Evolutionary conservation across 805 yeast species (phyloP).

Genomic region (Wickerhamiella sorbophila): DNA sequence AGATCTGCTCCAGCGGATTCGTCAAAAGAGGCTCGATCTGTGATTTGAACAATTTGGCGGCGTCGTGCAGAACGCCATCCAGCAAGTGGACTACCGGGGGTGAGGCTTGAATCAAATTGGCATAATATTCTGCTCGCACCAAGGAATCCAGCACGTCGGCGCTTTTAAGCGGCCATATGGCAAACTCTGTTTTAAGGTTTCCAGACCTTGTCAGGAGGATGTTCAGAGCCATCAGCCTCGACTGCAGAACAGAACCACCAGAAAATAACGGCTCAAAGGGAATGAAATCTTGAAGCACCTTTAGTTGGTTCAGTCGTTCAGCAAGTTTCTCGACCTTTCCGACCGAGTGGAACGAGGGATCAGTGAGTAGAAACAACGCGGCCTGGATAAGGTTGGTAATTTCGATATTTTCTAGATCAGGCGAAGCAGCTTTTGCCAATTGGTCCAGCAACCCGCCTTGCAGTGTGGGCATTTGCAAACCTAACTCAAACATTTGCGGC

Average conservation of each 20-base stretch:
- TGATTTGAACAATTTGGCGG: slow-evolving; percentile 1
- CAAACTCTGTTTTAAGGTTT: background rate
- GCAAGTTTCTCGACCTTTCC: slow-evolving; percentile 6
- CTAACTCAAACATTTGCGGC: slow-evolving; percentile 4
- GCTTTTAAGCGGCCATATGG: slow-evolving; percentile 2
- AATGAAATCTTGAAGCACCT: background rate
- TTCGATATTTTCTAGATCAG: background rate
- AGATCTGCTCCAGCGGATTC: slow-evolving; percentile 8
- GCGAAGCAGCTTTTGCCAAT: slow-evolving; percentile 4
- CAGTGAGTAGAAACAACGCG: slow-evolving; percentile 9
- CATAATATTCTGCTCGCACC: slow-evolving; percentile 9
- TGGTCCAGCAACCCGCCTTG: slow-evolving; percentile 9
- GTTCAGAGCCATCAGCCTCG: slow-evolving; percentile 16
- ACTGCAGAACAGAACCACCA: slow-evolving; percentile 9
- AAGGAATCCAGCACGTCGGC: slow-evolving; percentile 9
- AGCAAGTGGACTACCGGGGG: background rate
- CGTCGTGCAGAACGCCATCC: background rate
- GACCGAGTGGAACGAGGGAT: slow-evolving; percentile 8
- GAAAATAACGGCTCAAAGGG: slow-evolving; percentile 12
- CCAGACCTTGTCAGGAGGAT: slow-evolving; percentile 5
- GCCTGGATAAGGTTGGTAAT: background rate
- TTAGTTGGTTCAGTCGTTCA: slow-evolving; percentile 1
- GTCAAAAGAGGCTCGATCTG: background rate
- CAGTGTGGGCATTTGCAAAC: slow-evolving; percentile 8
- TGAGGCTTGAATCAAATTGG: slow-evolving; percentile 4